Evolutionary conservation across 257 asterid species (phyloP).

Genomic region (Leptodermis oblonga): DNA sequence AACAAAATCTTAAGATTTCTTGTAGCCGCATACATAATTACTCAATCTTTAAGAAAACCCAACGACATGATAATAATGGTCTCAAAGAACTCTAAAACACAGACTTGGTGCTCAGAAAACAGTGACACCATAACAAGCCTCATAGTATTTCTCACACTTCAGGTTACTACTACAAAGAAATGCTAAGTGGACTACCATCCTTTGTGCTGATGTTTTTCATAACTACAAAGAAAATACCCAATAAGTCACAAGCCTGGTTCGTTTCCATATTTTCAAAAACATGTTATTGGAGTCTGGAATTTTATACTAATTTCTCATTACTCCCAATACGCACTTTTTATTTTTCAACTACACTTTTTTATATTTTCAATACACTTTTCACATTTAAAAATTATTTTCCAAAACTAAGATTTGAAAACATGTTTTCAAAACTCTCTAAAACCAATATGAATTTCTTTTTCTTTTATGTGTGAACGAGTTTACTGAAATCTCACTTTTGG

Average conservation of each 20-base stretch:
- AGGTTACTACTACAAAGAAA: neutral
- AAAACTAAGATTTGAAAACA: no score
- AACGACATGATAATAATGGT: neutral
- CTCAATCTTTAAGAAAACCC: neutral
- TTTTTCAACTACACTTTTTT: no score
- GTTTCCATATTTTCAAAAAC: neutral
- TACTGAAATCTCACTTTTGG: neutral
- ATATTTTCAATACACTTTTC: no score
- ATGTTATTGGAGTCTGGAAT: no score
- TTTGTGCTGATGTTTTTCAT: neutral
- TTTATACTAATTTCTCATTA: no score
- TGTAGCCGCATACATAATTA: neutral
- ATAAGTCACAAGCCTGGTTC: neutral
- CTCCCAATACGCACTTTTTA: no score
- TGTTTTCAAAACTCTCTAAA: no score
- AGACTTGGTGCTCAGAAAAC: neutral
- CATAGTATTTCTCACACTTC: neutral
- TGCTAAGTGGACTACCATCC: neutral
- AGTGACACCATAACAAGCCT: neutral
- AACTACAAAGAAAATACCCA: neutral
- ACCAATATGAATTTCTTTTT: no score
- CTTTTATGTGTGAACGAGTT: neutral
- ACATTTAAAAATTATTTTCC: no score
- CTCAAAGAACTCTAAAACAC: neutral
- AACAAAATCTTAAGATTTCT: constrained; percentile 9